A percentile compares a stretch with the other conserved stretches of the same genome.
phyloP scores from a whole-genome alignment of 306 rosid genomes.

The Leucaena leucocephala region DNA sequence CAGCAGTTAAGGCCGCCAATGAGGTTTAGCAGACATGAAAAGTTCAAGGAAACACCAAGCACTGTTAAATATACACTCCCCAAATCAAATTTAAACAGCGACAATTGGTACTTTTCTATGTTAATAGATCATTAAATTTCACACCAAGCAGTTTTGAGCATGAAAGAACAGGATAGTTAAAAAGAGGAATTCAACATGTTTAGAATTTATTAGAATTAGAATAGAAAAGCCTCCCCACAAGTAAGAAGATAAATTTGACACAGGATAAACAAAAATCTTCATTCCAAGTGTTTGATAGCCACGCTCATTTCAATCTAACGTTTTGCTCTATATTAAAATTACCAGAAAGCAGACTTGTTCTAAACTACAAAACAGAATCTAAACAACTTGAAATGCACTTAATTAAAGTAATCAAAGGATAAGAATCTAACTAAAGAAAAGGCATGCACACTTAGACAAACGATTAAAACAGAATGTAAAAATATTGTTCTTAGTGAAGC shows the following conservation, averaged over 20 bases:
- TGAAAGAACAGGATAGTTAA: background rate
- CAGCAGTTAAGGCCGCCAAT: background rate
- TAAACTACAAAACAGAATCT: background rate
- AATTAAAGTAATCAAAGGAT: background rate
- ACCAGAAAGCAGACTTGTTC: constrained; percentile 10
- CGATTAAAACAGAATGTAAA: background rate
- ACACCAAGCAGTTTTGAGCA: background rate
- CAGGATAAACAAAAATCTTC: background rate
- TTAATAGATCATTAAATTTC: background rate
- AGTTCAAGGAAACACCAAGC: background rate
- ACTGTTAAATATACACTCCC: background rate
- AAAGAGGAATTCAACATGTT: background rate
- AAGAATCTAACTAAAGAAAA: background rate
- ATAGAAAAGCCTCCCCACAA: background rate
- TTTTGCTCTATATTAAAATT: background rate
- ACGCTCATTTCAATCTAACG: background rate
- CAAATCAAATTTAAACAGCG: background rate
- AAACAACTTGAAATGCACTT: background rate
- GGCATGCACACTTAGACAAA: background rate
- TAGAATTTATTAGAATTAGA: background rate
- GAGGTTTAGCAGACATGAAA: background rate
- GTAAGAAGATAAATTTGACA: background rate
- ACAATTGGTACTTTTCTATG: background rate
- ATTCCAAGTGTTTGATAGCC: constrained; percentile 4
- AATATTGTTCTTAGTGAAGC: background rate